Evolutionary conservation across 768 basidiomycete species (phyloP).

Genomic region (Mycena capillaripes): DNA sequence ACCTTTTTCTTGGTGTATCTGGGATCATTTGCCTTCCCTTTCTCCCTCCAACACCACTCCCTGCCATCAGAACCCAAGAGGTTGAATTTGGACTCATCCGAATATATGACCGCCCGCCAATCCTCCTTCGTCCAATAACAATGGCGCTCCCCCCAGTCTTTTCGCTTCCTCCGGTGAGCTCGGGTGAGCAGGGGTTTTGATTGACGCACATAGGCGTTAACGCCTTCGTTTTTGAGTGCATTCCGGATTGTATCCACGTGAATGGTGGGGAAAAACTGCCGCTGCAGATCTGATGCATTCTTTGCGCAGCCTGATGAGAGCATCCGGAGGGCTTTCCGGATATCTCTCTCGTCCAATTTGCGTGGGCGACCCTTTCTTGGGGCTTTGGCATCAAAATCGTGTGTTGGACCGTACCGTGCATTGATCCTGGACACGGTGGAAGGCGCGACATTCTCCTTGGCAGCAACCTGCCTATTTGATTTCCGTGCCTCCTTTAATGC

Average conservation of each 20-base stretch:
- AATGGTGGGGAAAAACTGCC: not conserved
- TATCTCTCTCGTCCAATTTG: not conserved
- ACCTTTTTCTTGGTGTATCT: no score
- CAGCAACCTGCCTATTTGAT: not conserved
- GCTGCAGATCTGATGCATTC: not conserved
- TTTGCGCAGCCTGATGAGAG: not conserved
- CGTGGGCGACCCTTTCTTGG: not conserved
- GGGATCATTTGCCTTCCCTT: no score
- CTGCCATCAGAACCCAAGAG: no score
- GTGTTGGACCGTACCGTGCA: not conserved
- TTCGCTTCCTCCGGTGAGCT: no score
- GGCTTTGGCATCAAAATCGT: not conserved
- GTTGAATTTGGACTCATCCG: no score
- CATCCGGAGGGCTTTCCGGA: no score
- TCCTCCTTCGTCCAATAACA: no score
- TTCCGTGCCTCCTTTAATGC: not conserved
- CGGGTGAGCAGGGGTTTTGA: not conserved
- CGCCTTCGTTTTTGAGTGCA: not conserved
- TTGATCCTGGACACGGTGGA: constrained; percentile 2
- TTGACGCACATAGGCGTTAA: not conserved
- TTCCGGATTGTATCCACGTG: not conserved
- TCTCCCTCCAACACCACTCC: no score
- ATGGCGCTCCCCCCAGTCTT: no score
- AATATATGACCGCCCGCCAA: no score
- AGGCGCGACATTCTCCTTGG: constrained; percentile 11